A percentile compares a stretch with the other conserved stretches of the same genome.
These are phyloP conservation scores for Lentinula lateritia DNA, from an alignment of 768 basidiomycete genomes.

Conservation along the genomic window DNA sequence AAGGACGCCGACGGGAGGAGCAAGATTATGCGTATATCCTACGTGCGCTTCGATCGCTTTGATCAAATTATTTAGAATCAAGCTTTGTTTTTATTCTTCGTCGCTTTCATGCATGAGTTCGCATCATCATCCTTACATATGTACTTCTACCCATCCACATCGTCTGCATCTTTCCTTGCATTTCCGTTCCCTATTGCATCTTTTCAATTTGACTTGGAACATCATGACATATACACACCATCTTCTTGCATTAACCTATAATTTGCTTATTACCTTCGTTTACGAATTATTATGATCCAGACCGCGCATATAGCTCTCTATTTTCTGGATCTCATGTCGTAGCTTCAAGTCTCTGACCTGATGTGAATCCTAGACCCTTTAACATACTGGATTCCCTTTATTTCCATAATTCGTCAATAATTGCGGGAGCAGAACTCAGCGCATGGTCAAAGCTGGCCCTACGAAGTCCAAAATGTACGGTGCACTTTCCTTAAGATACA, in stretches of 20 bases:
- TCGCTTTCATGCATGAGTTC: background rate
- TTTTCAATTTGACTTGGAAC: background rate
- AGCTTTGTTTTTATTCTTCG: background rate
- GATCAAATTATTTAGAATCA: background rate
- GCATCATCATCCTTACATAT: background rate
- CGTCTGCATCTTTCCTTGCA: background rate
- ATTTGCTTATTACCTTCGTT: background rate
- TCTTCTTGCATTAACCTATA: background rate
- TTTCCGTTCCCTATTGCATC: background rate
- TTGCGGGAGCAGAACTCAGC: too few species aligned
- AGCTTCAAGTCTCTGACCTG: background rate
- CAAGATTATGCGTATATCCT: constrained; percentile 29
- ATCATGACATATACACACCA: background rate
- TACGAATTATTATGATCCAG: background rate
- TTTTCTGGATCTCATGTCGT: background rate
- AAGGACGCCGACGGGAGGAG: constrained; percentile 29
- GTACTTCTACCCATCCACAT: background rate
- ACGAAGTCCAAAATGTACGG: background rate
- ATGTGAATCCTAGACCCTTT: background rate
- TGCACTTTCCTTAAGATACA: background rate
- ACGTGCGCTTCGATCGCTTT: constrained; percentile 26
- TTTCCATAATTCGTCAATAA: too few species aligned
- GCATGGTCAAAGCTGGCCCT: background rate
- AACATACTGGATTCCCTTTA: background rate
- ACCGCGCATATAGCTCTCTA: background rate